Conservation (phyloP, 192 early-diverging fungal genomes). For the Linnemannia elongata region DNA sequence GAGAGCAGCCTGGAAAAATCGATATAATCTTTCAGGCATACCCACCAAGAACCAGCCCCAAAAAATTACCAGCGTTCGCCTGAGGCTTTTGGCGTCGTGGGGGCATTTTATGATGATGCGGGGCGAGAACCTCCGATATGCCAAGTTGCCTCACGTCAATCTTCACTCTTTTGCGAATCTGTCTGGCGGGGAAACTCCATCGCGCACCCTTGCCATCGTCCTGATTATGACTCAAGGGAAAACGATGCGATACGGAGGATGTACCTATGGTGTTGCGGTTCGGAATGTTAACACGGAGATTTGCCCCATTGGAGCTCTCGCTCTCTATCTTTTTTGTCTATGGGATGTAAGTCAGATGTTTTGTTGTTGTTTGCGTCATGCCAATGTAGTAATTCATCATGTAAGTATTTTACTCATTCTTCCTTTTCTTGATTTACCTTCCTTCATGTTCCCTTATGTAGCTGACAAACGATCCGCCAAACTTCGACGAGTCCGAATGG, state of each 20-base stretch:
- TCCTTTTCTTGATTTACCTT: too few species aligned
- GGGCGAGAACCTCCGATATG: neutral
- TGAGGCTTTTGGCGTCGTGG: neutral
- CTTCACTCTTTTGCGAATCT: neutral
- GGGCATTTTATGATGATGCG: constrained; percentile 8
- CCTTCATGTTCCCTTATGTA: too few species aligned
- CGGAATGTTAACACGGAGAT: neutral
- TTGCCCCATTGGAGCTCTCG: constrained; percentile 5
- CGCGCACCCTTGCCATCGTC: neutral
- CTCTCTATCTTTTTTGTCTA: neutral
- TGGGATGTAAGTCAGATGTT: neutral
- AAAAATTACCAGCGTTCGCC: neutral
- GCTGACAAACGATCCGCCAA: too few species aligned
- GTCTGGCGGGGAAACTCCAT: neutral
- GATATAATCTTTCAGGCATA: neutral
- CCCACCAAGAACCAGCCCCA: neutral
- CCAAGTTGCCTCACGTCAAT: constrained; percentile 4
- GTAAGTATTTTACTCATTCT: too few species aligned
- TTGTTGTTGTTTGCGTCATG: neutral
- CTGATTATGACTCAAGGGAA: constrained; percentile 15
- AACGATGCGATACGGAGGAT: neutral
- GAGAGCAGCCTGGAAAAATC: neutral
- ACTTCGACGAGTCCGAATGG: too few species aligned
- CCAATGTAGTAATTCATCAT: too few species aligned
- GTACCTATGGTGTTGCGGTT: neutral